Evolutionary conservation across 2,329 filamentous ascomycete genomes (phyloP).

Genomic region (Microsporum audouinii): DNA sequence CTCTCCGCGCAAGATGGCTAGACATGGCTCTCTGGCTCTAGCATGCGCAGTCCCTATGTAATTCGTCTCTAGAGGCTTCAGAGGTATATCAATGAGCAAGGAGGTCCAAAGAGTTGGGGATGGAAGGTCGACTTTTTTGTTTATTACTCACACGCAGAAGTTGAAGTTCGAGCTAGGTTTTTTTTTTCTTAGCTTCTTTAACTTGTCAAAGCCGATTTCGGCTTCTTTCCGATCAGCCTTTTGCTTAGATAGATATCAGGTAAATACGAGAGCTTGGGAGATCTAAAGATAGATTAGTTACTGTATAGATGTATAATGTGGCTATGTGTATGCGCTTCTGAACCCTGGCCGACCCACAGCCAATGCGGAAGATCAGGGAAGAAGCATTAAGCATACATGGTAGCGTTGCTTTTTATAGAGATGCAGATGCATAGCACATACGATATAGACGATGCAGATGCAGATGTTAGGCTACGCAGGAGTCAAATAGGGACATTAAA

Average conservation of each 20-base stretch:
- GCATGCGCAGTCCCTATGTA: slow-evolving; percentile 8
- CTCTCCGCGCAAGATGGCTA: slow-evolving; percentile 36
- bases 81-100: not conserved
- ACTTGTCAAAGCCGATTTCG: not conserved
- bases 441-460: not conserved
- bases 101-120: not conserved
- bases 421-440: not conserved
- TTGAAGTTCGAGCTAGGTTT: too few species aligned
- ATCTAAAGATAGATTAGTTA: too few species aligned
- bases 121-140: too few species aligned
- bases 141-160: too few species aligned
- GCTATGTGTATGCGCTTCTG: too few species aligned
- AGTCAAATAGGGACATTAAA: not conserved
- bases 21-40: slow-evolving; percentile 29
- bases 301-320: too few species aligned
- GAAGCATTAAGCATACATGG: not conserved
- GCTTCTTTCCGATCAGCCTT: too few species aligned
- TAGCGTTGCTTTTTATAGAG: not conserved
- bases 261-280: too few species aligned
- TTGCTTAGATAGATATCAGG: too few species aligned
- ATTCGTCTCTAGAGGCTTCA: not conserved
- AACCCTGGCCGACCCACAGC: not conserved
- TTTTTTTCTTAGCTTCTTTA: too few species aligned
- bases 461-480: not conserved
- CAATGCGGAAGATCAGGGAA: not conserved